Evolutionary conservation across 2,329 filamentous ascomycete genomes (phyloP).

Genomic region (Diplodia intermedia): DNA sequence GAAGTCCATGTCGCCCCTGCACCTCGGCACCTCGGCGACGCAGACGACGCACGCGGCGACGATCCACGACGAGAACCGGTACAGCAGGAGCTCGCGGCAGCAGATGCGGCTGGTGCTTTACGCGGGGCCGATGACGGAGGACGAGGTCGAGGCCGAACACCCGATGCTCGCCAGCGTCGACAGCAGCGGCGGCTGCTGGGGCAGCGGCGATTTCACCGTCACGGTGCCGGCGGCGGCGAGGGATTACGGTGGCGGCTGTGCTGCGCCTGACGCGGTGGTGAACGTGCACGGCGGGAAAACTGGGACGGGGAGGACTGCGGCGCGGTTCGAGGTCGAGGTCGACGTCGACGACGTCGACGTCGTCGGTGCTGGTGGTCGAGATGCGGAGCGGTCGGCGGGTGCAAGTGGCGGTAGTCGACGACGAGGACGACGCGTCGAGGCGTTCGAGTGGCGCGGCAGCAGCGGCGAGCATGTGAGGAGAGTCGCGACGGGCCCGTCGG

Average conservation of each 20-base stretch:
- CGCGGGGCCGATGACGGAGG: not conserved
- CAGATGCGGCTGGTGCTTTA: not conserved
- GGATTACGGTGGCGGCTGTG: too few relatives aligned
- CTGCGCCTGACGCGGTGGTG: not conserved
- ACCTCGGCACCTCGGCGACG: constrained; percentile 5
- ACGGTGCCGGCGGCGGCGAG: not conserved
- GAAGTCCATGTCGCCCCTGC: constrained; percentile 1
- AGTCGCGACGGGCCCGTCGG: not conserved
- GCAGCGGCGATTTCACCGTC: not conserved
- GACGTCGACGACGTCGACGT: not conserved
- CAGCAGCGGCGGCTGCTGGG: not conserved
- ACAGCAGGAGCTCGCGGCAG: too few relatives aligned
- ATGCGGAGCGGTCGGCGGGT: too few relatives aligned
- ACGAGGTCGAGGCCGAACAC: not conserved
- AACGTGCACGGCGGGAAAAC: not conserved
- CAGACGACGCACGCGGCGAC: not conserved
- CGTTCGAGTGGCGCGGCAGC: constrained; percentile 13
- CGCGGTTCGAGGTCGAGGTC: constrained; percentile 10
- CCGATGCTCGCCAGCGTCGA: constrained; percentile 2
- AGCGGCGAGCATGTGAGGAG: not conserved
- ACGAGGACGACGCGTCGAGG: not conserved
- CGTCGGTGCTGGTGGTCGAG: too few relatives aligned
- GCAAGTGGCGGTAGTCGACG: too few relatives aligned
- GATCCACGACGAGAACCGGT: not conserved
- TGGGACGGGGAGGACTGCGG: not conserved